Percentiles rank a stretch among this genome's conserved stretches.
These are phyloP conservation scores for Apostasia ramifera DNA, from an alignment of 106 monocot species.

Conservation along the genomic window DNA sequence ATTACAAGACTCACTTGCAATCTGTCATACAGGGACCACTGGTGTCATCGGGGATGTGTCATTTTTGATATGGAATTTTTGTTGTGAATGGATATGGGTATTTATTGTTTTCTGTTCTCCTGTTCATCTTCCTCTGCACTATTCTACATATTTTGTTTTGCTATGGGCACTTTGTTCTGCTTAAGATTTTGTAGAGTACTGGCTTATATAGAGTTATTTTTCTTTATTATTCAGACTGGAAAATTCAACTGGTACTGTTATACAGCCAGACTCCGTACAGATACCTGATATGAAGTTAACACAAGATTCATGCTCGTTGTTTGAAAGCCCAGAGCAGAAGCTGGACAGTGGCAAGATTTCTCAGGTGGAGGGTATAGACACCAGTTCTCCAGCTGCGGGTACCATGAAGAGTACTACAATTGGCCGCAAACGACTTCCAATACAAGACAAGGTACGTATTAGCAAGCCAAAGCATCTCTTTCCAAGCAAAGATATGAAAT, in stretches of 20 bases:
- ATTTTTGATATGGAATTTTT: no score
- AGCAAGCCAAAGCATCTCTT: neutral
- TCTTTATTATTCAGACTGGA: slow-evolving; percentile 24
- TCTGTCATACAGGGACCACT: no score
- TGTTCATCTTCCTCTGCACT: no score
- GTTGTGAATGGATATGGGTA: no score
- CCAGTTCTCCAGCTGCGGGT: slow-evolving; percentile 16
- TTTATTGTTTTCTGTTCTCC: no score
- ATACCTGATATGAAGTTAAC: slow-evolving; percentile 11
- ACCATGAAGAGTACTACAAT: slow-evolving; percentile 30
- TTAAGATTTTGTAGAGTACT: neutral
- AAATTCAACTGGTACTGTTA: slow-evolving; percentile 22
- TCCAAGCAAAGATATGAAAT: neutral
- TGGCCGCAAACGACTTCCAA: slow-evolving; percentile 67
- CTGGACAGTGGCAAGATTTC: slow-evolving; percentile 12
- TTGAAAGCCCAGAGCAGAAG: slow-evolving; percentile 21
- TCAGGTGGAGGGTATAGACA: neutral
- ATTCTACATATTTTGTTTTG: no score
- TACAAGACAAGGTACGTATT: slow-evolving; percentile 80
- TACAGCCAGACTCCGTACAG: slow-evolving; percentile 17
- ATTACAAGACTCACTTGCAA: no score
- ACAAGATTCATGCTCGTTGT: slow-evolving; percentile 6
- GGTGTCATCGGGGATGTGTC: no score
- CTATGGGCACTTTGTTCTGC: neutral
- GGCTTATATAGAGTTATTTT: no score